Base-by-base conservation (phyloP, 2,329 filamentous ascomycete genomes). In the Aspergillus ruber region DNA sequence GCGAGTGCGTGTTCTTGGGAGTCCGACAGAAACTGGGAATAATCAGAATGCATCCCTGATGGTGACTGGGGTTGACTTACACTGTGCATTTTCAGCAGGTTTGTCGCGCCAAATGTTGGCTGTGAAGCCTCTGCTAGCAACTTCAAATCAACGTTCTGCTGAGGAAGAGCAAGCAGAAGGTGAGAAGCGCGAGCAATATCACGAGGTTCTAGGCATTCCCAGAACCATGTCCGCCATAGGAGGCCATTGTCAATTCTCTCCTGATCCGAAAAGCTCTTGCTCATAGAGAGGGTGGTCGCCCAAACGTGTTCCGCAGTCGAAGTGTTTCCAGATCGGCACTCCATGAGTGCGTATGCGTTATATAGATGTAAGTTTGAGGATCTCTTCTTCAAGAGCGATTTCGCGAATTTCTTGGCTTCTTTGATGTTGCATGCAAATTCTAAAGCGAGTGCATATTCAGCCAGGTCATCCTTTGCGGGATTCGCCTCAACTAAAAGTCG, bases 341-440 rank as follows among this genome's bases (percentile, higher is more conserved):
- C 88, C 3, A 89, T 80, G 12, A 88, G 68, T 0, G 85, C 88
- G 60, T 91, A 95, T 0, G 83, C 81, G 55, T 89, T 86, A 67
- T 94, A 96, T 0, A 96, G 72, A 12, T 75, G 72, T 3, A 87
- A 64, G 56, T 82, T 85, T 1, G 80, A 74, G 0, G 83, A 74
- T 47, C 81, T 79, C 42, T 75, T 76, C 60, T 86, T 91, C n/a
- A 96, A 67, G 0, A 95, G 71, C 6, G 69, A 68, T 58, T 88
- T 95, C 0, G 88, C 87, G 6, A 77, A 73, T 61, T 88, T 94
- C 55, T 80, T 84, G 21, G 82, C 80, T 2, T 69, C 73, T 1
- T 65, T 60, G 0, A 77, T 72, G 39, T 83, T 77, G 47, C 79
- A 78, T 0, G 66, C 60, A 43, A 77, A 79, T 56, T 85, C 81